phyloP scores from a whole-genome alignment of 73 alveolate species.

The Blepharisma stoltei region DNA sequence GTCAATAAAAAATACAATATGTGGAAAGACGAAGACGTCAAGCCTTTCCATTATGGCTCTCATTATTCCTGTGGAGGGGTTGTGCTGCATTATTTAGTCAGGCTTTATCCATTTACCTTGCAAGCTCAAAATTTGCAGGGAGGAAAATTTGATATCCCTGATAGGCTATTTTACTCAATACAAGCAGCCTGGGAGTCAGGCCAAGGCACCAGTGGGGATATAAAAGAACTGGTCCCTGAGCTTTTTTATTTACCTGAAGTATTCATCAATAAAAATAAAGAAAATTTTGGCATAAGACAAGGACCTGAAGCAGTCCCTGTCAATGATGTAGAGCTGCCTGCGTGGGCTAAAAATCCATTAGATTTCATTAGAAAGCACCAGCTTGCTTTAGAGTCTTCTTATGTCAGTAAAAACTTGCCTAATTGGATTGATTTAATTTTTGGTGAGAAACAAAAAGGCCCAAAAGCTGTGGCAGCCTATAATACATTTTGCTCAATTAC shows the following conservation, averaged over 20 bases:
- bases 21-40: constrained; percentile 31
- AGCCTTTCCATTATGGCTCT: constrained; percentile 88
- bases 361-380: constrained; percentile 55
- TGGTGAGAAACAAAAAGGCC: constrained; percentile 85
- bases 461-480: constrained; percentile 76
- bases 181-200: constrained; percentile 76
- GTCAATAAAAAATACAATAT: background rate
- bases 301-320: constrained; percentile 63
- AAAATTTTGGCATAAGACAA: constrained; percentile 76
- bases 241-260: constrained; percentile 92
- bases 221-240: constrained; percentile 96
- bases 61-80: constrained; percentile 96
- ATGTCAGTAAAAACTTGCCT: constrained; percentile 58
- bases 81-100: constrained; percentile 83
- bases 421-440: constrained; percentile 85
- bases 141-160: constrained; percentile 87
- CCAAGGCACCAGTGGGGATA: constrained; percentile 85
- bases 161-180: constrained; percentile 81
- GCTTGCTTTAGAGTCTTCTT: constrained; percentile 74
- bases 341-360: constrained; percentile 79
- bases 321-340: constrained; percentile 74
- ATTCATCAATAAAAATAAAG: constrained; percentile 47
- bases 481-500: constrained; percentile 69
- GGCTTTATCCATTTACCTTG: constrained; percentile 91
- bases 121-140: constrained; percentile 86